Evolutionary conservation across 148 eudicot species (phyloP).

Genomic region (Dysphania ambrosioides): DNA sequence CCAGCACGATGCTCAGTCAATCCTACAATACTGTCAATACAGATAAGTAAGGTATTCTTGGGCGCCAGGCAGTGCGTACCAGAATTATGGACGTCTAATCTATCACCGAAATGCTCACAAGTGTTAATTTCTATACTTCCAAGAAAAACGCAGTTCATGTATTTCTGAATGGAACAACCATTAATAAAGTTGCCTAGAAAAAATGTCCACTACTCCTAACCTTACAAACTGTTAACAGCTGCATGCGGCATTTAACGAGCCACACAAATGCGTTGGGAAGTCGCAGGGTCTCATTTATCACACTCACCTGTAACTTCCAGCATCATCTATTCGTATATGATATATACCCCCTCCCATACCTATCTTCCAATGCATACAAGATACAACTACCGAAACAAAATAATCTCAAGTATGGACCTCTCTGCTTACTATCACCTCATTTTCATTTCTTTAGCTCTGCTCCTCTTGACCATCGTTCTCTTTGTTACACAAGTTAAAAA

Average conservation of each 20-base stretch:
- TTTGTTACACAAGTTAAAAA: not conserved
- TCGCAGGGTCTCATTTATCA: not conserved
- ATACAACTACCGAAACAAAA: not conserved
- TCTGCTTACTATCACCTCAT: conserved; percentile 44
- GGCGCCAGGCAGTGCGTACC: no score
- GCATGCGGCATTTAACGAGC: not conserved
- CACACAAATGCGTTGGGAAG: not conserved
- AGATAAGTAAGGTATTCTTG: no score
- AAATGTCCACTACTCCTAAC: no score
- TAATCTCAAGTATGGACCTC: conserved; percentile 1
- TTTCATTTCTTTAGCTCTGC: conserved; percentile 43
- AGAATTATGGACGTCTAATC: no score
- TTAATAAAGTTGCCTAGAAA: no score
- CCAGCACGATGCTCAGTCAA: no score
- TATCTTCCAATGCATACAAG: not conserved
- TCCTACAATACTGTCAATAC: no score
- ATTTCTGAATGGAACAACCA: no score
- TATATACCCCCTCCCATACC: not conserved
- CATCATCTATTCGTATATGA: not conserved
- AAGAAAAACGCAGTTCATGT: no score
- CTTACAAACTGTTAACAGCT: not conserved
- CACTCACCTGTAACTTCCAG: not conserved
- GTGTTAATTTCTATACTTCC: no score
- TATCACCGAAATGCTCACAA: no score
- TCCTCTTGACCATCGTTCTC: conserved; percentile 24